Evolutionary conservation across 257 asterid species (phyloP).

Genomic region (Eucommia ulmoides): DNA sequence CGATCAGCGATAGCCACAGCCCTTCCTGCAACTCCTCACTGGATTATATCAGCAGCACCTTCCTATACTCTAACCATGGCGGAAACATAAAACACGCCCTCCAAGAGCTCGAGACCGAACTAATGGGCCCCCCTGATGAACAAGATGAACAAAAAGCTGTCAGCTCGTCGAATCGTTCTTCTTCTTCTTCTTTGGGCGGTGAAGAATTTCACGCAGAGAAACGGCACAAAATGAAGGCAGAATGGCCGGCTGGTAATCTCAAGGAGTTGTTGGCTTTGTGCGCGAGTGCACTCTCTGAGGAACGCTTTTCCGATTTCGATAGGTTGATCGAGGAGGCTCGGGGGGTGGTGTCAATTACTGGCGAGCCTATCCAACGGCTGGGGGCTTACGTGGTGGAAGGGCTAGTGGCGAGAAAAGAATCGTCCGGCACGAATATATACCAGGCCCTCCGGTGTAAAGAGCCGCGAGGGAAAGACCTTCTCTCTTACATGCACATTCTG

Average conservation of each 20-base stretch:
- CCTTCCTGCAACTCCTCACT: constrained; percentile 44
- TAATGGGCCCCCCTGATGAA: too few species aligned
- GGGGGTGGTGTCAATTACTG: constrained; percentile 51
- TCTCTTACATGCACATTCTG: constrained; percentile 72
- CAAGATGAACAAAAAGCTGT: too few species aligned
- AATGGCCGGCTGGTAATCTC: constrained; percentile 43
- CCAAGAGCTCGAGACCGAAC: too few species aligned
- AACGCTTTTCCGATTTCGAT: constrained; percentile 33
- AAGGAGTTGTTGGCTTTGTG: constrained; percentile 55
- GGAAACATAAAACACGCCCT: constrained; percentile 17
- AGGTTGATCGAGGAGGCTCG: constrained; percentile 39
- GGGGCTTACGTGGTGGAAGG: constrained; percentile 95
- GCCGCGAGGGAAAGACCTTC: constrained; percentile 62
- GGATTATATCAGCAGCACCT: constrained; percentile 27
- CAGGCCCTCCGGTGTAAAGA: constrained; percentile 60
- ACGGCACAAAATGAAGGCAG: constrained; percentile 19
- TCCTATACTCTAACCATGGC: constrained; percentile 4
- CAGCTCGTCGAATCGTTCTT: too few species aligned
- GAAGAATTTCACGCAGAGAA: constrained; percentile 23
- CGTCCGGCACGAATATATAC: constrained; percentile 71
- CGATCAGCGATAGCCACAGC: constrained; percentile 37
- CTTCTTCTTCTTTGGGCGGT: too few species aligned
- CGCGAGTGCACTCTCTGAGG: constrained; percentile 63
- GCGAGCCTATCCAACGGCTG: constrained; percentile 89
- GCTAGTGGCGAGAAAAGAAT: constrained; percentile 63